These are phyloP conservation scores for Nakazawaea ambrosiae DNA, from an alignment of 805 yeast species.

Conservation along the genomic window DNA sequence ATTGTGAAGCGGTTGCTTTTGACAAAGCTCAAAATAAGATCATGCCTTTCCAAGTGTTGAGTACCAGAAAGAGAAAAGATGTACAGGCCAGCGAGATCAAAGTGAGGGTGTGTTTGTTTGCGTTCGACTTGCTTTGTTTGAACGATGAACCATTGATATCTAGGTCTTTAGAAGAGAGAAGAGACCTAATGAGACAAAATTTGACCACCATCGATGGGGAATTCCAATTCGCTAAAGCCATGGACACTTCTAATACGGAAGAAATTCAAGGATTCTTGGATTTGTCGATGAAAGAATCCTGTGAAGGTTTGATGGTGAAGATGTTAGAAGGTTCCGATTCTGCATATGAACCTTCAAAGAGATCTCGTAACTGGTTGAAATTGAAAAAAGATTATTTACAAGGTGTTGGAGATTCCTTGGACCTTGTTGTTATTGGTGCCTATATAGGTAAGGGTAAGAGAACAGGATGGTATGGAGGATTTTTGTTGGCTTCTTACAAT, in stretches of 20 bases:
- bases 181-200: conserved; percentile 49
- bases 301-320: conserved; percentile 97
- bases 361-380: conserved; percentile 94
- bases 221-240: conserved; percentile 70
- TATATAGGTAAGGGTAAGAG: conserved; percentile 91
- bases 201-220: conserved; percentile 64
- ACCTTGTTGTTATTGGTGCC: conserved; percentile 90
- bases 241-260: conserved; percentile 61
- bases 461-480: conserved; percentile 94
- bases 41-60: conserved; percentile 86
- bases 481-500: conserved; percentile 83
- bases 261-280: conserved; percentile 83
- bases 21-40: conserved; percentile 72
- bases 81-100: conserved; percentile 83
- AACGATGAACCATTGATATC: conserved; percentile 70
- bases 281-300: conserved; percentile 79
- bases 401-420: conserved; percentile 95
- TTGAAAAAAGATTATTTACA: conserved; percentile 90
- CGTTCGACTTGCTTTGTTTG: conserved; percentile 75
- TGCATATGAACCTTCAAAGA: conserved; percentile 86
- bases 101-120: conserved; percentile 88
- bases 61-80: conserved; percentile 91
- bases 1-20: conserved; percentile 98
- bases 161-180: conserved; percentile 61
- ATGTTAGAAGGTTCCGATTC: conserved; percentile 76